A percentile compares a stretch with the other conserved stretches of the same genome.
These are phyloP conservation scores for Mortierella sp. DNA, from an alignment of 371 early-diverging fungal species.

Conservation along the genomic window DNA sequence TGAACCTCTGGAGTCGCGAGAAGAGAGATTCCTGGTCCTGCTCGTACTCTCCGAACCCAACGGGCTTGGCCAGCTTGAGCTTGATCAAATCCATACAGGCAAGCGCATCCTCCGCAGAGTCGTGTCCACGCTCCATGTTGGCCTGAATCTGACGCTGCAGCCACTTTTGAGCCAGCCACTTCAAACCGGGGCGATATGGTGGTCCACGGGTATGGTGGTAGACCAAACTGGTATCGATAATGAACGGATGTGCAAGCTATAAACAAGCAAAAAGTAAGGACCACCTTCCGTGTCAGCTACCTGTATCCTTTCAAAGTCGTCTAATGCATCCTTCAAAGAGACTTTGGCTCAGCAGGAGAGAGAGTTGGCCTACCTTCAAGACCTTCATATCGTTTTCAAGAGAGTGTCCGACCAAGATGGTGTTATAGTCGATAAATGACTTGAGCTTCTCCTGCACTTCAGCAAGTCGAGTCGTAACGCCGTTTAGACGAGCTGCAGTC, in stretches of 20 bases:
- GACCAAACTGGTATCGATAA: conserved; percentile 80
- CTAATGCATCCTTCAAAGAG: neutral
- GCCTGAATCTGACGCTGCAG: conserved; percentile 75
- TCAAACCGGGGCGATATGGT: conserved; percentile 71
- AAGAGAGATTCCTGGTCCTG: conserved; percentile 65
- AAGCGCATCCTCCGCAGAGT: conserved; percentile 83
- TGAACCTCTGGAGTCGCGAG: conserved; percentile 62
- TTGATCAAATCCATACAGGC: conserved; percentile 80
- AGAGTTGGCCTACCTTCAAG: conserved; percentile 56
- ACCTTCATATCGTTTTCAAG: conserved; percentile 81
- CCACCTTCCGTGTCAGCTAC: neutral
- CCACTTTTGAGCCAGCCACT: conserved; percentile 68
- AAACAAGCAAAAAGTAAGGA: conserved; percentile 24
- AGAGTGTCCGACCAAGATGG: conserved; percentile 84
- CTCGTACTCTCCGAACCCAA: conserved; percentile 63
- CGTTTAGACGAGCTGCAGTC: conserved; percentile 67
- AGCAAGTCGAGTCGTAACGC: conserved; percentile 67
- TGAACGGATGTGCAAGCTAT: conserved; percentile 71
- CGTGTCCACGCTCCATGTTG: conserved; percentile 71
- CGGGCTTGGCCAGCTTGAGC: conserved; percentile 66
- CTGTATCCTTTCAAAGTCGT: neutral
- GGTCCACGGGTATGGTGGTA: conserved; percentile 73
- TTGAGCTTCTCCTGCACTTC: conserved; percentile 72
- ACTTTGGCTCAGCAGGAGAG: too few species aligned
- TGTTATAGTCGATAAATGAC: conserved; percentile 66